Conservation (phyloP, 352 stramenopile species). For the Pythium biforme region DNA sequence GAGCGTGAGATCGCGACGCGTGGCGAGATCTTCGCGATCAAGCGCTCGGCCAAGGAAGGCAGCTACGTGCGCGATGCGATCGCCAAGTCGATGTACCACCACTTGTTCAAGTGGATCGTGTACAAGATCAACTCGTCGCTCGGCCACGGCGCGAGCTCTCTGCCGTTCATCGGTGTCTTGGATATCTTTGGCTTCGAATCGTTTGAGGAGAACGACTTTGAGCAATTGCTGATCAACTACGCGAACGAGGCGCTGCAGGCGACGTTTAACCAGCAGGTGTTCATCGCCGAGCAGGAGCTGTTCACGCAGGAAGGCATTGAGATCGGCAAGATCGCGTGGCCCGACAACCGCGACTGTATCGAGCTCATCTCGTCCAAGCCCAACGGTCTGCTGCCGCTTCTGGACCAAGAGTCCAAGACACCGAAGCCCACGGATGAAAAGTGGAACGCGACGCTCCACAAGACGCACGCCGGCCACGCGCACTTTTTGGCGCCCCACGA, state of each 20-base stretch:
- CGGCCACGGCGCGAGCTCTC: constrained; percentile 65
- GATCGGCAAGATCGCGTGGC: constrained; percentile 88
- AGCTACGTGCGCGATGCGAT: constrained; percentile 91
- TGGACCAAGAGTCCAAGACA: constrained; percentile 89
- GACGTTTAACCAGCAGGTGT: constrained; percentile 90
- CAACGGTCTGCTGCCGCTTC: constrained; percentile 72
- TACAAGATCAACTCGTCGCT: constrained; percentile 89
- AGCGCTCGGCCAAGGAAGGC: constrained; percentile 72
- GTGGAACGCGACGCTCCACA: constrained; percentile 83
- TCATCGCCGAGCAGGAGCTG: constrained; percentile 89
- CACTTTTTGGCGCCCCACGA: constrained; percentile 85
- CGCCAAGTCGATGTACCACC: constrained; percentile 92
- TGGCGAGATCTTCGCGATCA: constrained; percentile 78
- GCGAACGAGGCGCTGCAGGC: constrained; percentile 87
- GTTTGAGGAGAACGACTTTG: constrained; percentile 90
- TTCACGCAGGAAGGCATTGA: constrained; percentile 91
- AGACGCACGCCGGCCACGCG: constrained; percentile 78
- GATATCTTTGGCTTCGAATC: constrained; percentile 93
- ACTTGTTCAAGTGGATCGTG: constrained; percentile 93
- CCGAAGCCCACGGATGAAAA: constrained; percentile 89
- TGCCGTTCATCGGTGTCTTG: constrained; percentile 90
- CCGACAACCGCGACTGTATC: constrained; percentile 91
- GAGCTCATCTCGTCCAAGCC: constrained; percentile 85
- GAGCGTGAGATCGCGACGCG: constrained; percentile 85
- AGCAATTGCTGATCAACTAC: constrained; percentile 91